These are phyloP conservation scores for Aquilaria yunnanensis DNA, from an alignment of 345 rosid species.

Conservation along the genomic window DNA sequence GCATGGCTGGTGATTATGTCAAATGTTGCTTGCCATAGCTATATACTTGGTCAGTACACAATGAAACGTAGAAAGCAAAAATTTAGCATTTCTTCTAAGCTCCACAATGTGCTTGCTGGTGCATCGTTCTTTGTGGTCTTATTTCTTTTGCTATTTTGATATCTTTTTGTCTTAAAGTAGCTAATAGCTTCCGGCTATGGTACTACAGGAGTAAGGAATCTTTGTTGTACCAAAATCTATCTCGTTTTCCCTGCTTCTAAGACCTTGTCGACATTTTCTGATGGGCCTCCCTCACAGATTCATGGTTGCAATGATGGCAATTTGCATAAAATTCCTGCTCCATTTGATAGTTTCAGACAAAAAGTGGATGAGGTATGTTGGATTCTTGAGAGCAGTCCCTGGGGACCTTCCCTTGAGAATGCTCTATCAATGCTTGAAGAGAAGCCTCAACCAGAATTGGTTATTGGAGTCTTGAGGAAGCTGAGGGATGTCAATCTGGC, in stretches of 20 bases:
- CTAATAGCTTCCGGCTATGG: background rate
- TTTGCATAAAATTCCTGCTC: slow-evolving; percentile 16
- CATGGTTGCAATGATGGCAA: background rate
- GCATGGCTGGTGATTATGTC: background rate
- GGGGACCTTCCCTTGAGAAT: slow-evolving; percentile 68
- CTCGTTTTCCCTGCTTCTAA: slow-evolving; percentile 16
- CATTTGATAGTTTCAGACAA: slow-evolving; percentile 28
- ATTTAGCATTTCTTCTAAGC: background rate
- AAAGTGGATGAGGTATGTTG: slow-evolving; percentile 43
- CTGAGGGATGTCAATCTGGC: slow-evolving; percentile 58
- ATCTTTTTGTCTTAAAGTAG: background rate
- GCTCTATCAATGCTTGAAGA: slow-evolving; percentile 44
- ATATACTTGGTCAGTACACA: background rate
- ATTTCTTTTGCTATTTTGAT: background rate
- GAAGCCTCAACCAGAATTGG: slow-evolving; percentile 46
- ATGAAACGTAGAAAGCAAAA: background rate
- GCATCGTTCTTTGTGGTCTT: background rate
- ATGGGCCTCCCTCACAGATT: slow-evolving; percentile 19
- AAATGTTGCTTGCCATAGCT: background rate
- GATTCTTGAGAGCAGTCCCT: slow-evolving; percentile 52
- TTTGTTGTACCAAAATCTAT: slow-evolving; percentile 15
- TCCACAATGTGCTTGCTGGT: background rate
- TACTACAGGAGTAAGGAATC: slow-evolving; percentile 29
- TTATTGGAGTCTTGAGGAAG: slow-evolving; percentile 64
- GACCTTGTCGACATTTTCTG: slow-evolving; percentile 30